These are phyloP conservation scores for Rhynchosporium secalis DNA, from an alignment of 2,329 filamentous ascomycete genomes.

Conservation along the genomic window DNA sequence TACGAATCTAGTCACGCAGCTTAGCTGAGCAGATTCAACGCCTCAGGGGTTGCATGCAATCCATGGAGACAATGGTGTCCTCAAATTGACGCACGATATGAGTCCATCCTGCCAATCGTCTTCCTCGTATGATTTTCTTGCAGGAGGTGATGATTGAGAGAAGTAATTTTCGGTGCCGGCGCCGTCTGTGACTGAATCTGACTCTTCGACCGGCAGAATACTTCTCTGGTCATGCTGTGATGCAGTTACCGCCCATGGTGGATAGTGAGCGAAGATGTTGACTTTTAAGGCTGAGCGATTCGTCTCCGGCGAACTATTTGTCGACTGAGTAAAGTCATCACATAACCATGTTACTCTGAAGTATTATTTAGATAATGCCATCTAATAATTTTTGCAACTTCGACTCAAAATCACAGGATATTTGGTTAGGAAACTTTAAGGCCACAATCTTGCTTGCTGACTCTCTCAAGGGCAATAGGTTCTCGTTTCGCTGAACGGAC, in stretches of 20 bases:
- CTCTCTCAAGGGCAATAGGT: too few relatives aligned
- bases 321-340: too few relatives aligned
- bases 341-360: too few relatives aligned
- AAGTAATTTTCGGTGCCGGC: conserved; percentile 26
- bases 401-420: too few relatives aligned
- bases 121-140: conserved; percentile 17
- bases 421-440: too few relatives aligned
- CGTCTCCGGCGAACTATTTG: too few relatives aligned
- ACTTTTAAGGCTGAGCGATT: too few relatives aligned
- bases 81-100: conserved; percentile 37
- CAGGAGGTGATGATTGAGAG: conserved; percentile 8
- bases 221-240: neutral
- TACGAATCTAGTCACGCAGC: conserved; percentile 43
- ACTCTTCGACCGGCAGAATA: neutral
- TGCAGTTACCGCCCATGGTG: neutral
- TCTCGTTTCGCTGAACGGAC: too few relatives aligned
- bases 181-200: conserved; percentile 19
- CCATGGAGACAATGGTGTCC: conserved; percentile 45
- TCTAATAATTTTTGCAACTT: too few relatives aligned
- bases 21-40: conserved; percentile 45
- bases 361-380: too few relatives aligned
- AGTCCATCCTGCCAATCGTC: conserved; percentile 14
- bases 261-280: too few relatives aligned
- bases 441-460: too few relatives aligned
- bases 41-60: conserved; percentile 47